A percentile compares a stretch with the other conserved stretches of the same genome.
Conservation (phyloP, 352 stramenopile genomes). For the Pythium apleroticum region DNA sequence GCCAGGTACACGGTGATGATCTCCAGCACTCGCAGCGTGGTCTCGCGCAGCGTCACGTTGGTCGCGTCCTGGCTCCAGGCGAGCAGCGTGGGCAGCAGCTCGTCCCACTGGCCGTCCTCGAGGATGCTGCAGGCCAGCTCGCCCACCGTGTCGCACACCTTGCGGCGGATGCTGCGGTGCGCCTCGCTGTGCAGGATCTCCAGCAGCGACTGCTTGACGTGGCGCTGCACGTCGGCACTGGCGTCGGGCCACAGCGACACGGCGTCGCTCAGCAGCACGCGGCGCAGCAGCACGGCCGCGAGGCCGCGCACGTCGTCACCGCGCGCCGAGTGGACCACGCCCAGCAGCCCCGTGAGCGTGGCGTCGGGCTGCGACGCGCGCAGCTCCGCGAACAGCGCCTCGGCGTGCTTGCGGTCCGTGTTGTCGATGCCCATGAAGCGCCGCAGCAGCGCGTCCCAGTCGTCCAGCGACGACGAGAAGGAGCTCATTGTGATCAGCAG, state of each 20-base stretch:
- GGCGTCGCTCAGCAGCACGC: slow-evolving; percentile 73
- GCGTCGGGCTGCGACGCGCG: slow-evolving; percentile 55
- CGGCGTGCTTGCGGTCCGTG: slow-evolving; percentile 59
- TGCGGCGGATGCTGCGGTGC: slow-evolving; percentile 78
- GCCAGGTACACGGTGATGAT: slow-evolving; percentile 82
- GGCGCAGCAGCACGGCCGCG: slow-evolving; percentile 70
- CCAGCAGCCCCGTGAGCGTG: slow-evolving; percentile 53
- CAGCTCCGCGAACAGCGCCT: slow-evolving; percentile 59
- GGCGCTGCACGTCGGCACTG: slow-evolving; percentile 37
- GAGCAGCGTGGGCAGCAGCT: slow-evolving; percentile 66
- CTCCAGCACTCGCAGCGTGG: slow-evolving; percentile 72
- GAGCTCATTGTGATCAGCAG: slow-evolving; percentile 22
- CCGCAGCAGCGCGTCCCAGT: slow-evolving; percentile 73
- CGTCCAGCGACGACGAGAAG: slow-evolving; percentile 25
- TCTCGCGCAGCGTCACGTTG: slow-evolving; percentile 61
- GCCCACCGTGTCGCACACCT: slow-evolving; percentile 83
- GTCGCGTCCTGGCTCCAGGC: slow-evolving; percentile 49
- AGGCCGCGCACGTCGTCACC: slow-evolving; percentile 71
- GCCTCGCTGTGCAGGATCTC: slow-evolving; percentile 55
- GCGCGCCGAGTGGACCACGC: slow-evolving; percentile 54
- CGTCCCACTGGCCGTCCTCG: slow-evolving; percentile 80
- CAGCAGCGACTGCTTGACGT: slow-evolving; percentile 66
- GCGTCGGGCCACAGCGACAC: slow-evolving; percentile 77
- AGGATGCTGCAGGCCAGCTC: slow-evolving; percentile 78
- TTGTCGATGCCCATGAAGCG: slow-evolving; percentile 76